Evolutionary conservation across 345 rosid species (phyloP).

Genomic region (Acer negundo): DNA sequence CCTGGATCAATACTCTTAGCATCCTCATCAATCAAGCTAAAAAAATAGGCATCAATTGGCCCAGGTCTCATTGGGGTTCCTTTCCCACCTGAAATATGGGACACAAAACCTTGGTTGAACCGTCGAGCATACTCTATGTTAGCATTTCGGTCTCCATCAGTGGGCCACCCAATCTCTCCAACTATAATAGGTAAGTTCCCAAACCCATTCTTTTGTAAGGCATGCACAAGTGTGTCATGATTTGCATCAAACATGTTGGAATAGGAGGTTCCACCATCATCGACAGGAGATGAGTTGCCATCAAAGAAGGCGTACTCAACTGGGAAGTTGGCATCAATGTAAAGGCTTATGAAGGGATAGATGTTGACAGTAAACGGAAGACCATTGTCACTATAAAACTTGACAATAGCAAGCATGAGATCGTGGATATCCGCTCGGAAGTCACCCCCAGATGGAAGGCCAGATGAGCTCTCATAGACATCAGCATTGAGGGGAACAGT

Average conservation of each 20-base stretch:
- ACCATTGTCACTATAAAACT: slow-evolving; percentile 65
- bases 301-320: slow-evolving; percentile 90
- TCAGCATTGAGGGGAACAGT: slow-evolving; percentile 89
- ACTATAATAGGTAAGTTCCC: slow-evolving; percentile 70
- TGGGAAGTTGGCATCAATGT: slow-evolving; percentile 71
- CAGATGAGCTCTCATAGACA: slow-evolving; percentile 51
- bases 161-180: slow-evolving; percentile 98
- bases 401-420: slow-evolving; percentile 71
- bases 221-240: slow-evolving; percentile 77
- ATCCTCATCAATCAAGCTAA: slow-evolving; percentile 87
- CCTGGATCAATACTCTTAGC: slow-evolving; percentile 81
- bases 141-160: slow-evolving; percentile 82
- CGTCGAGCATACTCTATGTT: slow-evolving; percentile 68
- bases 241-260: slow-evolving; percentile 90
- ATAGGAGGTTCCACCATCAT: slow-evolving; percentile 67
- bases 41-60: slow-evolving; percentile 72
- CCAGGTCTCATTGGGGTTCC: slow-evolving; percentile 88
- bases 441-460: slow-evolving; percentile 80
- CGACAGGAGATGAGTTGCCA: slow-evolving; percentile 60
- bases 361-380: slow-evolving; percentile 86
- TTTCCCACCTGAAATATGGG: slow-evolving; percentile 67
- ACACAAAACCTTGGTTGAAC: slow-evolving; percentile 88
- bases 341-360: slow-evolving; percentile 93
- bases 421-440: slow-evolving; percentile 81
- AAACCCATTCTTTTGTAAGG: slow-evolving; percentile 83